phyloP scores from a whole-genome alignment of 208 protist species.

The Acanthamoeba royreba region DNA sequence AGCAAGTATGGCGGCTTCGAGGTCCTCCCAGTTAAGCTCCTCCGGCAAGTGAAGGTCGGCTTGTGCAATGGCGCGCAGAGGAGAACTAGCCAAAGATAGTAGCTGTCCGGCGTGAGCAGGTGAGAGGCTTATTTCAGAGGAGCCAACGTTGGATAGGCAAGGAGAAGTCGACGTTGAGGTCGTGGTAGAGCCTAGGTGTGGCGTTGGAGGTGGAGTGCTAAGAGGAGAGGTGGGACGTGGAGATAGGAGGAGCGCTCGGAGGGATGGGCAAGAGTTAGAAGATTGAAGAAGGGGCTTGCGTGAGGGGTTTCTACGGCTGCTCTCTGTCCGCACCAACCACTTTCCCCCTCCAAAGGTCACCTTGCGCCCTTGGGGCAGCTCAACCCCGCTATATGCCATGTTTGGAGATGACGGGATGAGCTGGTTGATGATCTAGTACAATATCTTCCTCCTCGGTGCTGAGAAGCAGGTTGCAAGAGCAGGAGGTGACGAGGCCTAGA shows the following conservation, averaged over 20 bases:
- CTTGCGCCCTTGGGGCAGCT: neutral
- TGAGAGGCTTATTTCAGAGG: too few species aligned
- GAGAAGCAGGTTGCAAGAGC: constrained; percentile 7
- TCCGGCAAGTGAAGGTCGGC: neutral
- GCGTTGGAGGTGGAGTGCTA: too few species aligned
- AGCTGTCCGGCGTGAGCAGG: neutral
- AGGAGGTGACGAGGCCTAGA: neutral
- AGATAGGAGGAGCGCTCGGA: too few species aligned
- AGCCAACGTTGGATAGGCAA: too few species aligned
- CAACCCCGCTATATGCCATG: neutral
- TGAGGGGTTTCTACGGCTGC: neutral
- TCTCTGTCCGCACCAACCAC: neutral
- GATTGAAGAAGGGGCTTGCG: neutral
- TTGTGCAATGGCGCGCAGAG: neutral
- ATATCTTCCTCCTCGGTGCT: neutral
- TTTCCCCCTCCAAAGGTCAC: neutral
- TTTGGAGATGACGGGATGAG: neutral
- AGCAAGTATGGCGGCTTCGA: constrained; percentile 8
- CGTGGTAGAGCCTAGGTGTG: too few species aligned
- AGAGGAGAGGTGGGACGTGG: too few species aligned
- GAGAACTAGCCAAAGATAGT: neutral
- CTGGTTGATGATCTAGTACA: too few species aligned
- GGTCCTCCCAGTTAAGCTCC: constrained; percentile 31
- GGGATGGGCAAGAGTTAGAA: neutral
- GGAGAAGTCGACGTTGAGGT: too few species aligned